Percentiles rank a stretch among this genome's conserved stretches.
Evolutionary conservation across 139 green algal genomes (phyloP).

Genomic region (Chlorella sp.): DNA sequence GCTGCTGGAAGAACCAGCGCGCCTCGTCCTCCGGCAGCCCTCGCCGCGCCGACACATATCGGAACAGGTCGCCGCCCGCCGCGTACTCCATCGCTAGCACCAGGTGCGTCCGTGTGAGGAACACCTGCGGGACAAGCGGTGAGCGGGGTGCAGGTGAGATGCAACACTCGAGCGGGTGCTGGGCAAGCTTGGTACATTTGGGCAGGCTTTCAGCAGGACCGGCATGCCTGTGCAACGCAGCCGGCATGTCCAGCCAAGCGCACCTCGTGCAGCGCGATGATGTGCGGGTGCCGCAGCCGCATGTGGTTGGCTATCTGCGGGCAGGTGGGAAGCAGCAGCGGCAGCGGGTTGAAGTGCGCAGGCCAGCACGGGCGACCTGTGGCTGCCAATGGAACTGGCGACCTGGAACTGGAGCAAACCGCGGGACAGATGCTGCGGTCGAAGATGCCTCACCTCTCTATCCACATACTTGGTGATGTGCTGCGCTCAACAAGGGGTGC

Average conservation of each 20-base stretch:
- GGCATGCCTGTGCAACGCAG: no score
- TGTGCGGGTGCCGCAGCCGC: conserved; percentile 94
- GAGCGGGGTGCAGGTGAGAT: no score
- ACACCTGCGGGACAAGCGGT: conserved; percentile 43
- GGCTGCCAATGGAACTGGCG: no score
- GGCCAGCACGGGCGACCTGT: no score
- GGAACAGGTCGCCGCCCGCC: conserved; percentile 78
- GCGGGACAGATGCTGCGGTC: no score
- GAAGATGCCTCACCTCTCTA: conserved; percentile 77
- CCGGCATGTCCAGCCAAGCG: no score
- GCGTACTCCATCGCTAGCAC: conserved; percentile 89
- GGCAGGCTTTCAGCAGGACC: no score
- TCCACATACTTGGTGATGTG: conserved; percentile 96
- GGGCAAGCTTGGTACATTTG: no score
- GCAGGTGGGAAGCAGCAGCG: no score
- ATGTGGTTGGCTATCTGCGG: conserved; percentile 94
- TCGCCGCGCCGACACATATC: conserved; percentile 80
- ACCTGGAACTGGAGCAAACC: no score
- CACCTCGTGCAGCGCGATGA: conserved; percentile 91
- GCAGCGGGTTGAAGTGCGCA: no score
- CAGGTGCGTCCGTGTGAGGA: conserved; percentile 72
- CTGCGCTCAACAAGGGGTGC: conserved; percentile 7
- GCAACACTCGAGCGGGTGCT: no score
- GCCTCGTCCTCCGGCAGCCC: conserved; percentile 94
- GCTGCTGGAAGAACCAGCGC: conserved; percentile 99